A percentile compares a stretch with the other conserved stretches of the same genome.
phyloP scores from a whole-genome alignment of 495 filamentous ascomycete genomes.

The Collariella sp. region DNA sequence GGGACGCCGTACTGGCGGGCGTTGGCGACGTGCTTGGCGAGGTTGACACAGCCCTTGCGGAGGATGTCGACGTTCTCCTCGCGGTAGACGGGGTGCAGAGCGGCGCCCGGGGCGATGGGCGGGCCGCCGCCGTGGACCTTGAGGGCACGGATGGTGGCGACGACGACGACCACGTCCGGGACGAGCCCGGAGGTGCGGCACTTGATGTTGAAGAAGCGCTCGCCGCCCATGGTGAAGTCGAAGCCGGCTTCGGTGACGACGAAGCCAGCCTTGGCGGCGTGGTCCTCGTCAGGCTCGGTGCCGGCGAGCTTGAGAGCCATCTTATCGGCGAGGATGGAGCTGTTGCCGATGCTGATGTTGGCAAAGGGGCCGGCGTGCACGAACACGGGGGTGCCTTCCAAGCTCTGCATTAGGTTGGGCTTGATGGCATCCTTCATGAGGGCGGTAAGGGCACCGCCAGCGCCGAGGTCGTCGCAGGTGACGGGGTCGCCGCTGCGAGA shows the following conservation, averaged over 20 bases:
- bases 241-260: constrained; percentile 98
- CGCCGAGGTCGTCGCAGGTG: constrained; percentile 91
- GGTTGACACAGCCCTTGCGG: constrained; percentile 80
- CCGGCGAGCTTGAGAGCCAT: constrained; percentile 92
- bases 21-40: constrained; percentile 88
- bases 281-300: constrained; percentile 89
- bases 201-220: constrained; percentile 99
- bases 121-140: constrained; percentile 97
- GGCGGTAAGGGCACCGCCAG: constrained; percentile 83
- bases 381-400: constrained; percentile 94
- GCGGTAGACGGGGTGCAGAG: constrained; percentile 75
- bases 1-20: constrained; percentile 82
- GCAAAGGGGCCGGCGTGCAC: constrained; percentile 97
- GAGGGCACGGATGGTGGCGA: constrained; percentile 88
- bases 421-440: constrained; percentile 98
- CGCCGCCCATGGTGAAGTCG: constrained; percentile 98
- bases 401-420: constrained; percentile 95
- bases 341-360: constrained; percentile 95
- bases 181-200: constrained; percentile 88
- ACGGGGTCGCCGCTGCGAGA: constrained; percentile 80
- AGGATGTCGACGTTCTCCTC: constrained; percentile 90
- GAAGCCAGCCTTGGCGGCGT: constrained; percentile 76
- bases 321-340: constrained; percentile 88
- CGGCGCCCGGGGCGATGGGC: constrained; percentile 75
- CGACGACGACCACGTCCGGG: constrained; percentile 88